Conservation (phyloP, 495 filamentous ascomycete species). For the Delitschia confertaspora region DNA sequence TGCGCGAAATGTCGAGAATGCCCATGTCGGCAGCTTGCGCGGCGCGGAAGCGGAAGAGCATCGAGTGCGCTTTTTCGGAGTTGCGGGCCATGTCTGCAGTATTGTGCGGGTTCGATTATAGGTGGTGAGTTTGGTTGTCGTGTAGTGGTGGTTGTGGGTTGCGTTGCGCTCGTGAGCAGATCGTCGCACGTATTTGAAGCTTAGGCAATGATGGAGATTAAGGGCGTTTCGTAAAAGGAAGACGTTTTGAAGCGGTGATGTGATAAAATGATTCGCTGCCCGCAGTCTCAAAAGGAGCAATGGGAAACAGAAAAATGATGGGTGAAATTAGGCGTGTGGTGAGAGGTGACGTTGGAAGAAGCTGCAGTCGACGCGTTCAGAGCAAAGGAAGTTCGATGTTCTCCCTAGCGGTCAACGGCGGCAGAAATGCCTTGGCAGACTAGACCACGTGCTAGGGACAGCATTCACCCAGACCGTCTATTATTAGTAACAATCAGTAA, state of each 20-base stretch:
- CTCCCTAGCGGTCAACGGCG: slow-evolving; percentile 11
- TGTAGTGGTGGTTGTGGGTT: neutral
- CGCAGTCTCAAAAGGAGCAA: neutral
- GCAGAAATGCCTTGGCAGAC: slow-evolving; percentile 11
- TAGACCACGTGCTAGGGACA: too few relatives aligned
- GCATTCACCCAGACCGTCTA: too few relatives aligned
- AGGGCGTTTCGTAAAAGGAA: neutral
- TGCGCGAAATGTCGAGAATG: slow-evolving; percentile 87
- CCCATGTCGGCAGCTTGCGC: slow-evolving; percentile 92
- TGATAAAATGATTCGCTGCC: slow-evolving; percentile 3
- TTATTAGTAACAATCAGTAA: too few relatives aligned
- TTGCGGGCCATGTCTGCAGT: slow-evolving; percentile 56
- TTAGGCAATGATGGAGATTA: neutral
- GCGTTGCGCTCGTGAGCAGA: neutral
- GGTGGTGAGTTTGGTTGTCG: slow-evolving; percentile 13
- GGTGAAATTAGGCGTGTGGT: neutral
- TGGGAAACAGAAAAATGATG: neutral
- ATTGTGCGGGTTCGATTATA: neutral
- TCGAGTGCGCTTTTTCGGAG: slow-evolving; percentile 96
- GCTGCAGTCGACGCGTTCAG: slow-evolving; percentile 4
- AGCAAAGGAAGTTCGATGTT: slow-evolving; percentile 13
- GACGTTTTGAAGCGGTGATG: too few relatives aligned
- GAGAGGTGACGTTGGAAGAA: neutral
- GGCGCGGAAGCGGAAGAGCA: slow-evolving; percentile 99
- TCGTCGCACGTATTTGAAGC: neutral